Base-by-base conservation (phyloP, 139 green algal species). In the Chlorella vulgaris region DNA sequence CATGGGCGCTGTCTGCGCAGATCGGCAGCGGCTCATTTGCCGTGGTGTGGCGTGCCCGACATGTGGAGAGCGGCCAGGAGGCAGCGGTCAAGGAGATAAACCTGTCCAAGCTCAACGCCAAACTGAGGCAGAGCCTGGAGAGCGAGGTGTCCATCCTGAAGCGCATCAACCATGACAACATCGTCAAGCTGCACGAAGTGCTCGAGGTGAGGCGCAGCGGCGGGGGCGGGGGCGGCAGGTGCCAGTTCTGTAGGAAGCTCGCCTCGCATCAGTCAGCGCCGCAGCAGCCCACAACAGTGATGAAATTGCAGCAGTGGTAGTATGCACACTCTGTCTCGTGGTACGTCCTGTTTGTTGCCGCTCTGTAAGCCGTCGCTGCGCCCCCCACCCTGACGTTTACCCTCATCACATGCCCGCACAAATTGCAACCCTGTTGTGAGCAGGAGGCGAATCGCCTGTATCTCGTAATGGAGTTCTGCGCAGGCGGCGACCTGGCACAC, bases 11-110 rank as follows among this genome's bases (percentile, higher is more conserved):
- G 47, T 15, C 15, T 58, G 47, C 47, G 47, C 15, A 15, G 47
- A 58, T 58, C 47, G 47, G 47, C 47, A 58, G 47, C 47, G 96
- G 96, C 26, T 95, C 89, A 2, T 99, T 99, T 80, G 96, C 96
- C 1, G 85, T 93, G 0, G 96, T 99, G 24, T 99, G 94, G 94
- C 86, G 86, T 43, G 95, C 92, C 3, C 33, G 51, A 6, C 89
- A 97, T 80, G 43, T n/a, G 15, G 43, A 62, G 0, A 95, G 86
- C 0, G 88, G 90, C 5, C 43, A 90, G 38, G 61, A 86, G 1
- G 95, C 94, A 7, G 96, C 96, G 2, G 88, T 99, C 21, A 99
- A 99, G 81, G 96, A 98, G 42, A 98, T 99, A 35, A 79, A 87
- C 42, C 90, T 89, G 21, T 90, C 94, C 65, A 94, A 90, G 50